Evolutionary conservation across 2,329 filamentous ascomycete species (phyloP).

Genomic region (Ophiostoma triangulosporum): DNA sequence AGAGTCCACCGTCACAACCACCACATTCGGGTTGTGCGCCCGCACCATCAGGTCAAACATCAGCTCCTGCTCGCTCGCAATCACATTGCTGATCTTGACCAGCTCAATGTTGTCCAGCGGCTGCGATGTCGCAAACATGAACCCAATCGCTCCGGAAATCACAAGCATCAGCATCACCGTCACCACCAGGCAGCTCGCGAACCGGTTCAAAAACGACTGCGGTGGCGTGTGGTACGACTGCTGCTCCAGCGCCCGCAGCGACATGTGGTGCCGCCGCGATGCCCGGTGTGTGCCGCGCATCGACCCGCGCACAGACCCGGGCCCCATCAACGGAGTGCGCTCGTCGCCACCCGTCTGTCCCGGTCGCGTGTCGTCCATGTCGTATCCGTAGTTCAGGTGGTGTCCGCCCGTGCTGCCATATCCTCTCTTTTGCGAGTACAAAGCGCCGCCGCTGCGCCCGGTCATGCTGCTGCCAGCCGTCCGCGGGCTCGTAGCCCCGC

Average conservation of each 20-base stretch:
- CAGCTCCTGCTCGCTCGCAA: constrained; percentile 86
- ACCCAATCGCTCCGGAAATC: constrained; percentile 71
- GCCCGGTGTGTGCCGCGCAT: constrained; percentile 36
- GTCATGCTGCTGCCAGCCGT: constrained; percentile 16
- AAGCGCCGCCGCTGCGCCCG: constrained; percentile 19
- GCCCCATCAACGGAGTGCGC: constrained; percentile 61
- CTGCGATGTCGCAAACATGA: constrained; percentile 85
- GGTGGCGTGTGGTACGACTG: constrained; percentile 45
- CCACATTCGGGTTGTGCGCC: constrained; percentile 85
- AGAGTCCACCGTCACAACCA: constrained; percentile 72
- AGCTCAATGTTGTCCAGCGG: constrained; percentile 69
- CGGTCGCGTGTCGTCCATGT: constrained; percentile 58
- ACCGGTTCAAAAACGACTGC: constrained; percentile 53
- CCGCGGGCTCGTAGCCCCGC: constrained; percentile 58
- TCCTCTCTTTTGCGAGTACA: constrained; percentile 9
- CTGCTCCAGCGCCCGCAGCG: constrained; percentile 58
- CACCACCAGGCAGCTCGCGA: constrained; percentile 79
- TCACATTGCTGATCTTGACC: constrained; percentile 70
- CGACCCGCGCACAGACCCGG: constrained; percentile 19
- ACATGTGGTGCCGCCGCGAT: constrained; percentile 39
- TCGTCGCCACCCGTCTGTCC: constrained; percentile 66
- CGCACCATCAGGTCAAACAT: constrained; percentile 85
- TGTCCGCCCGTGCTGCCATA: constrained; percentile 21
- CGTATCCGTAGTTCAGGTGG: constrained; percentile 44
- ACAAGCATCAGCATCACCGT: constrained; percentile 68